These are phyloP conservation scores for Amylostereum areolatum DNA, from an alignment of 1,284 basidiomycete species.

Conservation along the genomic window DNA sequence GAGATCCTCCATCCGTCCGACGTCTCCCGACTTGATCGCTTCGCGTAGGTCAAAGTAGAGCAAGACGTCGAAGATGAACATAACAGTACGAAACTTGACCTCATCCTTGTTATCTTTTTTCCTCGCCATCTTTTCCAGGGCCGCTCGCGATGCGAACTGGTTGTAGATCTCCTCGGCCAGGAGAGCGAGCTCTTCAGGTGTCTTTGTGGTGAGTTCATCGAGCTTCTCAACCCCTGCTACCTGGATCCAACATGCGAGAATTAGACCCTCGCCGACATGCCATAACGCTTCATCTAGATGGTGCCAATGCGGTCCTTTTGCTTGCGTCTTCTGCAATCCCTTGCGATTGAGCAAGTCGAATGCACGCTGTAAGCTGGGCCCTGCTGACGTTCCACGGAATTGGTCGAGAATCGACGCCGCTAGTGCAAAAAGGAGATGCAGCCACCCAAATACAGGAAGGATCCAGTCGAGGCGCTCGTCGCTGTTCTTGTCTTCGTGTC, in stretches of 20 bases:
- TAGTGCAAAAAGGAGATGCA: conserved; percentile 29
- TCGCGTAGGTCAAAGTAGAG: conserved; percentile 26
- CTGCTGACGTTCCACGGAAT: conserved; percentile 13
- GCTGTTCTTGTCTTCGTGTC: conserved; percentile 26
- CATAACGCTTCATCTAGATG: conserved; percentile 13
- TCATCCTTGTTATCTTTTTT: conserved; percentile 22
- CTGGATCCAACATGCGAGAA: conserved; percentile 8
- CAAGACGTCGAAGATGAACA: conserved; percentile 29
- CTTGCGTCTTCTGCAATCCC: conserved; percentile 9
- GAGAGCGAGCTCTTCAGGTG: conserved; percentile 7
- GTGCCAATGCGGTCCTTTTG: conserved; percentile 14
- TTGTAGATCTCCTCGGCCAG: conserved; percentile 13
- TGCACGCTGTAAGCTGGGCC: conserved; percentile 10
- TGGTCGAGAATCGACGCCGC: conserved; percentile 18
- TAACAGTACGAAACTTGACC: conserved; percentile 16
- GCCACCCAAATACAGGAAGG: conserved; percentile 25
- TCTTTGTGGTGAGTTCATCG: conserved; percentile 2
- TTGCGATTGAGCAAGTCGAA: conserved; percentile 12
- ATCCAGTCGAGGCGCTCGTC: conserved; percentile 27
- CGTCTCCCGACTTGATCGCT: conserved; percentile 29
- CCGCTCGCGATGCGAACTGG: no score
- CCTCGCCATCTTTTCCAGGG: no score
- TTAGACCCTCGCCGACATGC: conserved; percentile 12
- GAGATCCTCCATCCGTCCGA: conserved; percentile 28
- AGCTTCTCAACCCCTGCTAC: no score